A percentile compares a stretch with the other conserved stretches of the same genome.
Evolutionary conservation across 768 basidiomycete species (phyloP).

Genomic region (Hericium alpestre): DNA sequence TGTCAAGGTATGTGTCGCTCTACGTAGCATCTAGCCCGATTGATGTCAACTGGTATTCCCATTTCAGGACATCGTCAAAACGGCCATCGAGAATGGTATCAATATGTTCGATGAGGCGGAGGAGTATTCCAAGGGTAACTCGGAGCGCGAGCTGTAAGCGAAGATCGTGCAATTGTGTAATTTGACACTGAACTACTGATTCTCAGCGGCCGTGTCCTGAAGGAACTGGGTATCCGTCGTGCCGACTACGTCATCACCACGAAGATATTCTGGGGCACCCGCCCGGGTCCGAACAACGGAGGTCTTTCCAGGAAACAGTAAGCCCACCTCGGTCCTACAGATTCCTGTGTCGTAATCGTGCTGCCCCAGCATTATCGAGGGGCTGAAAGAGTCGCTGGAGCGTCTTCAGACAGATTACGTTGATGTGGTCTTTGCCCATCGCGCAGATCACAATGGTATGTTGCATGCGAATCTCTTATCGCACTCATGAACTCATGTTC

Average conservation of each 20-base stretch:
- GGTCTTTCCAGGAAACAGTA: constrained; percentile 26
- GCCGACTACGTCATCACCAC: constrained; percentile 43
- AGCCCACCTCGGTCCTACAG: neutral
- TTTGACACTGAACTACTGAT: neutral
- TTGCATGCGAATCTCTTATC: neutral
- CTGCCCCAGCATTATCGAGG: constrained; percentile 38
- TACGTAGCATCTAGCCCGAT: neutral
- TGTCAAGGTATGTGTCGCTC: constrained; percentile 28
- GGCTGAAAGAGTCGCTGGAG: constrained; percentile 37
- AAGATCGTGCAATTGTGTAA: neutral
- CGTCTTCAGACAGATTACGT: constrained; percentile 46
- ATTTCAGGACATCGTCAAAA: constrained; percentile 39
- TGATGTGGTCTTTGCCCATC: constrained; percentile 40
- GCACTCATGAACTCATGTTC: neutral
- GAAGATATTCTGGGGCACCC: constrained; percentile 48
- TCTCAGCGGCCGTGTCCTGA: constrained; percentile 39
- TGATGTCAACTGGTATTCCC: neutral
- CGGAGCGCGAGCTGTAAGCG: constrained; percentile 41
- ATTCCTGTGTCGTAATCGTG: neutral
- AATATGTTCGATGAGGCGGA: constrained; percentile 43
- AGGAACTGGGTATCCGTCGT: constrained; percentile 40
- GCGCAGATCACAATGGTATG: constrained; percentile 29
- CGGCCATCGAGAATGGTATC: constrained; percentile 42
- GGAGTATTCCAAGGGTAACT: constrained; percentile 33
- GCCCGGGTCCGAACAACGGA: constrained; percentile 31